Conservation (phyloP, 2,329 filamentous ascomycete species). For the Exophiala sideris region DNA sequence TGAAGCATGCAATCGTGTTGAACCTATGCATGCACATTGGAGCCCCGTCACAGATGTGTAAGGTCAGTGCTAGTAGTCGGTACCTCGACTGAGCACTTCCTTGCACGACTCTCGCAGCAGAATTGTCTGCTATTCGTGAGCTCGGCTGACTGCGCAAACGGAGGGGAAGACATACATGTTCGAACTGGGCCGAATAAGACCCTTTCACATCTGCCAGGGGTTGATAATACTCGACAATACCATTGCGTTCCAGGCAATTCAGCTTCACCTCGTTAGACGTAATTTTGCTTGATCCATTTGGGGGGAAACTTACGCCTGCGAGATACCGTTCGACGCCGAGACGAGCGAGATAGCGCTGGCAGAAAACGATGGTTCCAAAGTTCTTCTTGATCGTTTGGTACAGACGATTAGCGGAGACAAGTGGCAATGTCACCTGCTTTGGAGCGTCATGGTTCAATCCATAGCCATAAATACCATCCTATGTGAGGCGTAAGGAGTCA, state of each 20-base stretch:
- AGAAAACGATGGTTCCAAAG: conserved; percentile 62
- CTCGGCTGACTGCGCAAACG: background rate
- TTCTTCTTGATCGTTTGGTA: conserved; percentile 60
- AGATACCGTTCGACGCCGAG: conserved; percentile 59
- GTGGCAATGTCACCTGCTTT: conserved; percentile 37
- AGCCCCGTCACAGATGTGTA: too few relatives aligned
- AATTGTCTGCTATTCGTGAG: conserved; percentile 34
- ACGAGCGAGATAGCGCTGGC: conserved; percentile 60
- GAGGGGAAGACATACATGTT: conserved; percentile 45
- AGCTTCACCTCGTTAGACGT: conserved; percentile 39
- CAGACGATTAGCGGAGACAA: conserved; percentile 55
- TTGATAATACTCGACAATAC: conserved; percentile 55
- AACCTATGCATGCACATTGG: too few relatives aligned
- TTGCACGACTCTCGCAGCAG: conserved; percentile 36
- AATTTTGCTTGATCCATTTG: background rate
- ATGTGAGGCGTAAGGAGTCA: conserved; percentile 17
- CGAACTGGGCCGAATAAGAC: conserved; percentile 63
- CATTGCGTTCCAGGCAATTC: conserved; percentile 56
- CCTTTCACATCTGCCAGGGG: conserved; percentile 58
- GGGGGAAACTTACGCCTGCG: conserved; percentile 48
- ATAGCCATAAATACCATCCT: conserved; percentile 55
- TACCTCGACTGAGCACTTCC: conserved; percentile 53
- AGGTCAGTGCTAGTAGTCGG: conserved; percentile 44
- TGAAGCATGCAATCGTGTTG: too few relatives aligned
- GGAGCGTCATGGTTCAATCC: conserved; percentile 40